A percentile compares a stretch with the other conserved stretches of the same genome.
Conservation (phyloP, 371 early-diverging fungal species). For the Mucor irregularis region DNA sequence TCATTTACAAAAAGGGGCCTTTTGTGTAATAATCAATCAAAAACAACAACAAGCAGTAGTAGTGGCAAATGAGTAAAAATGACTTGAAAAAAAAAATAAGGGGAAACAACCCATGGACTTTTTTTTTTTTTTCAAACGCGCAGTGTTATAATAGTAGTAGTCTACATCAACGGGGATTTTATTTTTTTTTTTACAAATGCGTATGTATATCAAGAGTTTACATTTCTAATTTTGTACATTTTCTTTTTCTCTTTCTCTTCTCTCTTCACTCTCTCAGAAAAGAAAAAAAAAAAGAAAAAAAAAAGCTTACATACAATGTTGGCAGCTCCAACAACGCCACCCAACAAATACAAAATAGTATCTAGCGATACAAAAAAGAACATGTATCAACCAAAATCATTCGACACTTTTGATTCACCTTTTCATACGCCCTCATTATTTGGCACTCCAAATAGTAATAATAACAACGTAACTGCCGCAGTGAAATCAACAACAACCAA, state of each 20-base stretch:
- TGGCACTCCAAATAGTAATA: slow-evolving; percentile 1
- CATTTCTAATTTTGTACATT: neutral
- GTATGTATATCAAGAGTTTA: neutral
- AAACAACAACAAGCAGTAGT: too few relatives aligned
- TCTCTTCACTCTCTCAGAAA: too few relatives aligned
- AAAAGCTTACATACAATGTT: neutral
- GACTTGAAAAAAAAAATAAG: too few relatives aligned
- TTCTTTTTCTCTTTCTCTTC: neutral
- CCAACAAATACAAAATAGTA: neutral
- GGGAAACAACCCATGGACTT: too few relatives aligned
- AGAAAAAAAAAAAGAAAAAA: too few relatives aligned
- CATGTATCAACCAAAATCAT: neutral
- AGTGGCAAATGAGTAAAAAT: too few relatives aligned
- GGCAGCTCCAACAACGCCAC: neutral
- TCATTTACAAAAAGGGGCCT: too few relatives aligned
- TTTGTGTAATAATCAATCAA: too few relatives aligned
- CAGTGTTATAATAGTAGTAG: too few relatives aligned
- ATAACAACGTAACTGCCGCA: too few relatives aligned
- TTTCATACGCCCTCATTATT: slow-evolving; percentile 20
- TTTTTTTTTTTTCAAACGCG: neutral
- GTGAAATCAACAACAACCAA: neutral
- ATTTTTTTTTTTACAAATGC: neutral
- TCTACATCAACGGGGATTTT: slow-evolving; percentile 4
- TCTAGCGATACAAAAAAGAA: neutral
- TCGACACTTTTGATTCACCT: slow-evolving; percentile 17